phyloP scores from a whole-genome alignment of 2,329 filamentous ascomycete species.

The Aspergillus ruber region DNA sequence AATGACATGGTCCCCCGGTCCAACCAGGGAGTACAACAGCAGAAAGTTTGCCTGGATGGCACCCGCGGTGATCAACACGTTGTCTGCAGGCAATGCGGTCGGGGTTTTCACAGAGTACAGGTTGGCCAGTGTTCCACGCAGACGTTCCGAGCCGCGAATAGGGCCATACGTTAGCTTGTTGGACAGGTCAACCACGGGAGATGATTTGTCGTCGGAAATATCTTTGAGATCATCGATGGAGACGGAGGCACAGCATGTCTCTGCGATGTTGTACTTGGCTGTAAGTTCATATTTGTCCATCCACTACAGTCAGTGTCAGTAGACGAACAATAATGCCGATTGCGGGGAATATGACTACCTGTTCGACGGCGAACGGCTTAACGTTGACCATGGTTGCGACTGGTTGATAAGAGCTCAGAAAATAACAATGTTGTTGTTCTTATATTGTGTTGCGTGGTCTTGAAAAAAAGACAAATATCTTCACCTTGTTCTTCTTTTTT shows the following conservation, averaged over 20 bases:
- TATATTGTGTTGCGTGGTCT: no score
- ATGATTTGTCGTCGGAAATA: constrained; percentile 48
- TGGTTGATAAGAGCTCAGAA: background rate
- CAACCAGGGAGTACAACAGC: constrained; percentile 65
- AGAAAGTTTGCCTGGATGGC: constrained; percentile 82
- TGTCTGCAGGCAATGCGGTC: constrained; percentile 48
- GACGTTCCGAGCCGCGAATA: constrained; percentile 59
- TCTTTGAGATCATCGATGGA: constrained; percentile 48
- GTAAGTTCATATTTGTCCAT: constrained; percentile 50
- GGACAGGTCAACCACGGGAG: constrained; percentile 43
- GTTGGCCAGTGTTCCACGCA: constrained; percentile 59
- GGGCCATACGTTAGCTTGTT: constrained; percentile 65
- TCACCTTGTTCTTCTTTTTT: background rate
- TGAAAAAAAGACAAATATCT: background rate
- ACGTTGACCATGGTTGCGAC: constrained; percentile 31
- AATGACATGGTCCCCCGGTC: constrained; percentile 72
- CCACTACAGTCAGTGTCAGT: constrained; percentile 37
- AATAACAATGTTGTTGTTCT: background rate
- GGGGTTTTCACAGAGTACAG: constrained; percentile 56
- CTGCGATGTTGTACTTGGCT: constrained; percentile 52
- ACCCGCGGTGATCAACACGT: constrained; percentile 70
- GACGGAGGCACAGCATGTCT: constrained; percentile 52
- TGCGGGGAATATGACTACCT: constrained; percentile 40
- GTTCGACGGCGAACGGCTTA: constrained; percentile 54
- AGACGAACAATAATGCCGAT: background rate